Percentiles rank a stretch among this genome's conserved stretches.
Conservation (phyloP, 208 protist genomes). For the Porcisia deanei region DNA sequence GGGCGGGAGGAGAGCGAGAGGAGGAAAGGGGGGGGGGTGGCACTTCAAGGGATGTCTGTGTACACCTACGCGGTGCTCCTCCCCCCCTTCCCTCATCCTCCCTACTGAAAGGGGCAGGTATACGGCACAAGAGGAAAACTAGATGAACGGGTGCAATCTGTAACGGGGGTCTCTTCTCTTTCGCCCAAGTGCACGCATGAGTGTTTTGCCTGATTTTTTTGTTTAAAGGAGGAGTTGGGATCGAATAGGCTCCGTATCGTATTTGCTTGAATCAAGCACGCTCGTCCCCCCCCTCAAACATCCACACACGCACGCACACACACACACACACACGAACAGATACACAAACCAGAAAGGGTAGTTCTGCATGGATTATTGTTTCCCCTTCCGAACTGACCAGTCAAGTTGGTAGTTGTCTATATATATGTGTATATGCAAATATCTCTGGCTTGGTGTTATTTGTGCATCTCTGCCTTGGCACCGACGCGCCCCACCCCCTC, state of each 20-base stretch:
- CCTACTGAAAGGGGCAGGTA: background rate
- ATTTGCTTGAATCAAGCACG: no score
- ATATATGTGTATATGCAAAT: background rate
- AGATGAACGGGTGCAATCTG: background rate
- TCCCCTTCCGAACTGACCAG: no score
- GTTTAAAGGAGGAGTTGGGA: no score
- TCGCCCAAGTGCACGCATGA: background rate
- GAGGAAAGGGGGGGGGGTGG: no score
- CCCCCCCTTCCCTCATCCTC: background rate
- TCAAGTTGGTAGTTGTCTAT: no score
- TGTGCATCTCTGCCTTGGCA: background rate
- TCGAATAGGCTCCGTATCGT: no score
- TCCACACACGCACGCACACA: no score
- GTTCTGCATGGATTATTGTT: no score
- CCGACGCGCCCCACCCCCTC: background rate
- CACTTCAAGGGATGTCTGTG: background rate
- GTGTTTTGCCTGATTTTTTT: background rate
- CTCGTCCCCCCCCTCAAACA: no score
- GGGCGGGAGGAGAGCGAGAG: no score
- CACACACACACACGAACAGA: no score
- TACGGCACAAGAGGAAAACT: background rate
- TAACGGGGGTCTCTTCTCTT: background rate
- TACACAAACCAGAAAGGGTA: no score
- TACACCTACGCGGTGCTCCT: background rate
- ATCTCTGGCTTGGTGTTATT: background rate